Percentiles rank a stretch among this genome's conserved stretches.
These are phyloP conservation scores for Graphium sp. DNA, from an alignment of 2,329 filamentous ascomycete genomes.

Conservation along the genomic window DNA sequence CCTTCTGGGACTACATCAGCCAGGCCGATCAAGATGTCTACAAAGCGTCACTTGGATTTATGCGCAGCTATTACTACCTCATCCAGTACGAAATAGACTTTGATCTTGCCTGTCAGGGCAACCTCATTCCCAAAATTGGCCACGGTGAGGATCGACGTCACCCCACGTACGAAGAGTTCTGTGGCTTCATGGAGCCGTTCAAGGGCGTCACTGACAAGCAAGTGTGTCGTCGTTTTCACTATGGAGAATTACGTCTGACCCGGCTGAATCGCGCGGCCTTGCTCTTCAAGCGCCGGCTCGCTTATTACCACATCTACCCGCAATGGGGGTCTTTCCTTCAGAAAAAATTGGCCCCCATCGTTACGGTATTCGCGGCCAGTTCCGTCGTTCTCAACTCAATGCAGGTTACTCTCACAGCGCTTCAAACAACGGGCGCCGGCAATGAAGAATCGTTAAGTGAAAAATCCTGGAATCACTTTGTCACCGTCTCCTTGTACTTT, in stretches of 20 bases:
- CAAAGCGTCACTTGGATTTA: constrained; percentile 14
- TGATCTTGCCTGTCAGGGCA: constrained; percentile 11
- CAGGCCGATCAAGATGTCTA: constrained; percentile 8
- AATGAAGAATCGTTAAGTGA: neutral
- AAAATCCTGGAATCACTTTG: neutral
- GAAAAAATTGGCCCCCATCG: constrained; percentile 2
- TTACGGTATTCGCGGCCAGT: constrained; percentile 1
- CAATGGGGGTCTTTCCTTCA: constrained; percentile 3
- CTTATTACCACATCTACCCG: constrained; percentile 4
- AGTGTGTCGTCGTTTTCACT: constrained; percentile 15
- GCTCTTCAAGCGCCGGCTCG: neutral
- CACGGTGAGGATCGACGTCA: neutral
- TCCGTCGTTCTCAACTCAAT: constrained; percentile 3
- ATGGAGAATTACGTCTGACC: constrained; percentile 19
- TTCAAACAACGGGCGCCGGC: neutral
- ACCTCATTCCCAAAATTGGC: constrained; percentile 12
- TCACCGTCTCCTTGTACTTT: constrained; percentile 2
- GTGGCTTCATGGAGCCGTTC: constrained; percentile 13
- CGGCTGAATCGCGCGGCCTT: constrained; percentile 12
- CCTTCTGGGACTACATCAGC: constrained; percentile 15
- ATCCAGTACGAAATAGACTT: constrained; percentile 18
- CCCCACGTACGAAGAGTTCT: constrained; percentile 12
- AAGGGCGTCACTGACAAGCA: constrained; percentile 9
- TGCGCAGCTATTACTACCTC: constrained; percentile 16
- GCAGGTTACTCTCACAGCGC: constrained; percentile 3